These are phyloP conservation scores for Termitomyces sp. DNA, from an alignment of 768 basidiomycete genomes.

Conservation along the genomic window DNA sequence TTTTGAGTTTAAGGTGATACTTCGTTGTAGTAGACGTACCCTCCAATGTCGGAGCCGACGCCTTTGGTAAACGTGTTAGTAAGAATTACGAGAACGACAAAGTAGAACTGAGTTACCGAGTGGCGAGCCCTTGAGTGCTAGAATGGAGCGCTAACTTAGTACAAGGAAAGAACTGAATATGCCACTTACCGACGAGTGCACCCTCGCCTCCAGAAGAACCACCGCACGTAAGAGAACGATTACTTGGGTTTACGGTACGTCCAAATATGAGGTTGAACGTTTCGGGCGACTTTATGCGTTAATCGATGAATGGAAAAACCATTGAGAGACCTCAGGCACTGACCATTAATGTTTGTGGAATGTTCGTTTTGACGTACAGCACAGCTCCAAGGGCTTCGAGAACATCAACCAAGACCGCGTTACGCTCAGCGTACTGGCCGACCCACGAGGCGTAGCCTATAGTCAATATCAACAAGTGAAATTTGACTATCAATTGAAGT, in stretches of 20 bases:
- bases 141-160: not conserved
- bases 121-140: slow-evolving; percentile 39
- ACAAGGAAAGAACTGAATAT: not conserved
- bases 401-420: slow-evolving; percentile 61
- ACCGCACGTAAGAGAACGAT: slow-evolving; percentile 64
- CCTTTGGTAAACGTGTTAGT: not conserved
- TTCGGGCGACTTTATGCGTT: slow-evolving; percentile 56
- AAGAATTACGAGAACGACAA: not conserved
- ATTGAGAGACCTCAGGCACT: not conserved
- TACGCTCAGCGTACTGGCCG: slow-evolving; percentile 50
- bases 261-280: slow-evolving; percentile 79
- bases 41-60: slow-evolving; percentile 78
- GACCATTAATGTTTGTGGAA: slow-evolving; percentile 76
- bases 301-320: not conserved
- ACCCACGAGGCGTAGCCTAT: slow-evolving; percentile 73
- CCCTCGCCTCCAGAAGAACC: slow-evolving; percentile 89
- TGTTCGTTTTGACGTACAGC: slow-evolving; percentile 65
- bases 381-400: slow-evolving; percentile 66
- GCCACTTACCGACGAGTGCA: slow-evolving; percentile 53
- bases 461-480: not conserved
- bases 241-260: slow-evolving; percentile 70
- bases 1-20: not conserved
- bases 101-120: slow-evolving; percentile 24
- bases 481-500: not conserved
- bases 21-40: slow-evolving; percentile 32